These are phyloP conservation scores for Bacidia rubella DNA, from an alignment of 495 filamentous ascomycete species.

Conservation along the genomic window DNA sequence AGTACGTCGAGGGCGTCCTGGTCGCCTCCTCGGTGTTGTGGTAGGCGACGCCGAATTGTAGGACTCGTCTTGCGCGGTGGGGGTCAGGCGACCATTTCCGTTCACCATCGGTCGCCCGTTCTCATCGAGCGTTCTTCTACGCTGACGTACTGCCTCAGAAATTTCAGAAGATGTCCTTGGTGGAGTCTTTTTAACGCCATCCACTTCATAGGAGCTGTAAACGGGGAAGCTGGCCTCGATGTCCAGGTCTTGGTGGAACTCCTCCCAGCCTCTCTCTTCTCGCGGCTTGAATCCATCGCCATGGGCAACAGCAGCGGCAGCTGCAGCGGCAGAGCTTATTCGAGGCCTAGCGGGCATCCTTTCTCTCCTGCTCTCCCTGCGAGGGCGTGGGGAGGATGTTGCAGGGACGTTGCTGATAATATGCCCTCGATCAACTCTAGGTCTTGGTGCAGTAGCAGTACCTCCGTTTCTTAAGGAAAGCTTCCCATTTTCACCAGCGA, in stretches of 20 bases:
- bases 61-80: conserved; percentile 2
- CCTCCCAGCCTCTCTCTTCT: conserved; percentile 92
- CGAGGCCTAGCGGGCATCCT: conserved; percentile 17
- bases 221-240: conserved; percentile 65
- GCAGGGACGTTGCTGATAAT: conserved; percentile 25
- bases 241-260: conserved; percentile 91
- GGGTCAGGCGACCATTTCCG: conserved; percentile 5
- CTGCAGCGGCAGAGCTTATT: conserved; percentile 71
- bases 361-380: conserved; percentile 20
- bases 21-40: conserved; percentile 36
- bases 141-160: conserved; percentile 8
- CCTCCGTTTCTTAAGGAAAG: conserved; percentile 34
- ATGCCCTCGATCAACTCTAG: conserved; percentile 28
- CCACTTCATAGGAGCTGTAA: conserved; percentile 73
- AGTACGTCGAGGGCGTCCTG: conserved; percentile 47
- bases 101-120: conserved; percentile 8
- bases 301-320: conserved; percentile 69
- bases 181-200: conserved; percentile 32
- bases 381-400: conserved; percentile 28
- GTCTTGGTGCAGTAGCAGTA: conserved; percentile 30
- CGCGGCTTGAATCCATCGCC: conserved; percentile 93
- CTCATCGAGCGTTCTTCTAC: conserved; percentile 1
- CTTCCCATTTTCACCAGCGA: conserved; percentile 48
- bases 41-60: conserved; percentile 5
- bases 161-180: conserved; percentile 7